Evolutionary conservation across 2,329 filamentous ascomycete species (phyloP), one percentile per base, ranked within the genome.

Genomic region (Aphanoascus verrucosus): DNA sequence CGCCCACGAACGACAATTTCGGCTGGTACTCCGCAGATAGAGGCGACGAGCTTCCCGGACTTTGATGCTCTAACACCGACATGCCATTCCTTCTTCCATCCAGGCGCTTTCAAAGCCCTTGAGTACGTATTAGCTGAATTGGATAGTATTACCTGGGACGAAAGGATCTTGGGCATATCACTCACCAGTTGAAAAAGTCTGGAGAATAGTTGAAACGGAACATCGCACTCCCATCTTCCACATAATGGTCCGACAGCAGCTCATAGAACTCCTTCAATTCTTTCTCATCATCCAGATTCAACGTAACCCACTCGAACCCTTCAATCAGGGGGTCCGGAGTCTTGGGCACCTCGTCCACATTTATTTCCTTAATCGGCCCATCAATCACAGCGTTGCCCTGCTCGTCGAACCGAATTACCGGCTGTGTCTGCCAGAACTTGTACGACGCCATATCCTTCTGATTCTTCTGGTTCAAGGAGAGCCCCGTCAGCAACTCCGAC

Each of bases 391-490:
- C 71, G 49, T 28, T 28, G 23, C 78, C 73, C 69, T 67, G 83
- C 74, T 76, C 73, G 49, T 74, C 71, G 65, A 97, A 95, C 64
- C 84, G 84, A 49, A 87, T 86, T 55, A 98, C 93, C 0, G 93
- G 93, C 70, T 98, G 93, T 45, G 93, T 98, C 69, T 88, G 84
- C 93, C 93, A 98, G 74, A 98, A 98, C 72, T 94, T 96, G 78
- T 97, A 96, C 55, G 84, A 87, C 5, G 85, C 89, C 88, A 96
- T 95, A 66, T 96, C 90, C 74, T 95, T 96, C 62, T 82, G 84
- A 64, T 94, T 94, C 77, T 93, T 94, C 53, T 86, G 86, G 57
- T 81, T 83, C 6, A 87, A 76, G 14, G 89, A 85, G 57, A 78
- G 65, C 37, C 76, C 76, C 6, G 75, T 76, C 54, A 77, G 56